phyloP scores from a whole-genome alignment of 139 green algal genomes.

The Picochlorum sp. region DNA sequence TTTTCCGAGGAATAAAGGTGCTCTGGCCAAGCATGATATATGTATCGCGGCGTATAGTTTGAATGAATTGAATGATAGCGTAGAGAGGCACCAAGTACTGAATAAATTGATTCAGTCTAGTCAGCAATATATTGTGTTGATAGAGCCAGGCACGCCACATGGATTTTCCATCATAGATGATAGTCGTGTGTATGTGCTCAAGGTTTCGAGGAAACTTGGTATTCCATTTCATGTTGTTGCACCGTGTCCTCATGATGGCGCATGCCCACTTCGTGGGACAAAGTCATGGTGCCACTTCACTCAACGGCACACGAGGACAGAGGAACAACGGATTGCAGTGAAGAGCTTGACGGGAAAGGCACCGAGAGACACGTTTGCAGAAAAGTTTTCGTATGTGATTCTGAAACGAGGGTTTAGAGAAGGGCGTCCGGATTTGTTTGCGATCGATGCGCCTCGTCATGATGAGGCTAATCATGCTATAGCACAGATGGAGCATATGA shows the following conservation, averaged over 20 bases:
- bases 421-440: too few relatives aligned
- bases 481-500: too few relatives aligned
- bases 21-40: constrained; percentile 33
- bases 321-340: constrained; percentile 27
- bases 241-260: constrained; percentile 71
- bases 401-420: constrained; percentile 28
- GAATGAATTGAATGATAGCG: constrained; percentile 31
- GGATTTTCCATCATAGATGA: constrained; percentile 43
- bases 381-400: constrained; percentile 79
- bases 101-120: constrained; percentile 32
- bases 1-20: neutral
- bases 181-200: constrained; percentile 36
- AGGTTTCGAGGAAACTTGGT: neutral
- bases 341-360: neutral
- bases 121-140: constrained; percentile 50
- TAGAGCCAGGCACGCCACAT: constrained; percentile 68
- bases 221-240: constrained; percentile 58
- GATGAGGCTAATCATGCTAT: too few relatives aligned
- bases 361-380: constrained; percentile 41
- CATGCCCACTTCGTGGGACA: constrained; percentile 52
- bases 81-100: constrained; percentile 26
- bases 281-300: constrained; percentile 70
- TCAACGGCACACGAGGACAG: constrained; percentile 49
- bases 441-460: neutral
- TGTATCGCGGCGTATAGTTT: constrained; percentile 59